Conservation (phyloP, 495 filamentous ascomycete genomes). For the Cetradonia linearis region DNA sequence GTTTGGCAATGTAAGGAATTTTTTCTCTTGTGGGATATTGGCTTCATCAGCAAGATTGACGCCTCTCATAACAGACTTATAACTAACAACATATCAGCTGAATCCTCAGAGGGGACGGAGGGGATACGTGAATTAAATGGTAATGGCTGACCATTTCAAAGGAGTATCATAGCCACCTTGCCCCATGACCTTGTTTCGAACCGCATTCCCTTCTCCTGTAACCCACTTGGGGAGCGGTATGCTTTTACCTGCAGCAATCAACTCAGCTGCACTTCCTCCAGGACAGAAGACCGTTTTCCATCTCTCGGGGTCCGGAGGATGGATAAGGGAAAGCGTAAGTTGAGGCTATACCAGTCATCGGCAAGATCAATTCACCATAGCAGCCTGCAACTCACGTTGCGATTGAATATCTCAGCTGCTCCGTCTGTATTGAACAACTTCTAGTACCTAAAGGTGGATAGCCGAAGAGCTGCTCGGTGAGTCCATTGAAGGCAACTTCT, state of each 20-base stretch:
- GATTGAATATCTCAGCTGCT: slow-evolving; percentile 7
- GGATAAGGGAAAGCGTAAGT: not conserved
- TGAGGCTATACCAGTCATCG: slow-evolving; percentile 1
- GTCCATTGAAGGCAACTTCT: slow-evolving; percentile 13
- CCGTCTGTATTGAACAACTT: slow-evolving; percentile 12
- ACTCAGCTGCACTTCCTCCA: not conserved
- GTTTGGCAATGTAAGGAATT: not conserved
- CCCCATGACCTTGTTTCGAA: not conserved
- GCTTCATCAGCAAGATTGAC: slow-evolving; percentile 2
- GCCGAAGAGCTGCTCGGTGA: not conserved
- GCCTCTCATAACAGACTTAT: not conserved
- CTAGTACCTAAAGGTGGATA: slow-evolving; percentile 15
- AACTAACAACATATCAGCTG: too few relatives aligned
- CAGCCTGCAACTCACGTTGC: slow-evolving; percentile 8
- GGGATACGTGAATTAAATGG: too few relatives aligned
- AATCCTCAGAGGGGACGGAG: too few relatives aligned
- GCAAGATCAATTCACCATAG: too few relatives aligned
- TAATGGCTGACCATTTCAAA: slow-evolving; percentile 1
- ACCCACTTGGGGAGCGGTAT: not conserved
- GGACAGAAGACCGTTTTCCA: slow-evolving; percentile 2
- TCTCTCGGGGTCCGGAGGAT: not conserved
- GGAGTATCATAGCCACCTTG: not conserved
- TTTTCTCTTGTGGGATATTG: not conserved
- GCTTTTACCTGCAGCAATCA: not conserved
- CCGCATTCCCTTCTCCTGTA: not conserved